Evolutionary conservation across 1,284 basidiomycete genomes (phyloP).

Genomic region (Puccinia hordei): DNA sequence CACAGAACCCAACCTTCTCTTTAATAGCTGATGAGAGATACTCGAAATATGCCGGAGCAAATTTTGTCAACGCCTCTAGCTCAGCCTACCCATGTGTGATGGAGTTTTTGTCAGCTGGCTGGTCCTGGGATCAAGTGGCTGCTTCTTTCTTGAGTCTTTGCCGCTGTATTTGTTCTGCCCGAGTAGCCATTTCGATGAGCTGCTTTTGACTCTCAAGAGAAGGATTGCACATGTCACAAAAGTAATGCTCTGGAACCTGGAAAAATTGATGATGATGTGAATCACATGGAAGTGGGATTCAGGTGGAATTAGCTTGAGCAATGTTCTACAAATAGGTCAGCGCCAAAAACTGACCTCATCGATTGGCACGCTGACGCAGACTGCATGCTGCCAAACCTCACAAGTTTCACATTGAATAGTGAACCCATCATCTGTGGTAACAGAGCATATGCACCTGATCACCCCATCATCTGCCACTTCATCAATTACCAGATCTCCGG

Average conservation of each 20-base stretch:
- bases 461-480: constrained; percentile 40
- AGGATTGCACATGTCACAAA: constrained; percentile 60
- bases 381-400: constrained; percentile 84
- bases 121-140: constrained; percentile 15
- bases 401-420: constrained; percentile 89
- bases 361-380: constrained; percentile 73
- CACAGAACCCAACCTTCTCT: too few species aligned
- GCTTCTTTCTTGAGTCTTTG: constrained; percentile 46
- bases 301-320: constrained; percentile 15
- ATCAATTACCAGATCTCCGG: constrained; percentile 19
- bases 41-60: too few species aligned
- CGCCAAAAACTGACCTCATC: constrained; percentile 60
- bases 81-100: too few species aligned
- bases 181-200: constrained; percentile 31
- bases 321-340: background rate
- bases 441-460: constrained; percentile 70
- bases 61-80: too few species aligned
- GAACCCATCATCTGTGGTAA: constrained; percentile 80
- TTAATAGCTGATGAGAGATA: too few species aligned
- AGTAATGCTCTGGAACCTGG: constrained; percentile 70
- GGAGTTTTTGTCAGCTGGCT: background rate
- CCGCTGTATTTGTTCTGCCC: constrained; percentile 47
- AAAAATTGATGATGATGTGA: constrained; percentile 13
- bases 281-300: background rate
- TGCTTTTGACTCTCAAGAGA: constrained; percentile 41